Conservation (phyloP, 2,329 filamentous ascomycete genomes). For the Aspergillus novofumigatus region DNA sequence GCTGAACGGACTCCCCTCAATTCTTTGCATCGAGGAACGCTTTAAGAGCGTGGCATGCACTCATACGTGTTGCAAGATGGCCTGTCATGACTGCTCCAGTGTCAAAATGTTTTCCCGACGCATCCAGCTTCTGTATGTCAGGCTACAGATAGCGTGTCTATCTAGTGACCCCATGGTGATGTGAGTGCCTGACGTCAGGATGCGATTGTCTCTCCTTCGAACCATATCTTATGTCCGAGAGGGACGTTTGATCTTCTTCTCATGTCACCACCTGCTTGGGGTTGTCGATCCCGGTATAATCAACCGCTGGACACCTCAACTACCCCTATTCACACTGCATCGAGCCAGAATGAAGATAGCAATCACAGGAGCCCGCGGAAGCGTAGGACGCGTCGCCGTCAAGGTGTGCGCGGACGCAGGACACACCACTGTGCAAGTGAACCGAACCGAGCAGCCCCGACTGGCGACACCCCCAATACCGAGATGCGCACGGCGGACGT, state of each 20-base stretch:
- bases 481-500: slow-evolving; percentile 33
- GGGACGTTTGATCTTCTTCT: not conserved
- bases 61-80: not conserved
- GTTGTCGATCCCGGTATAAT: not conserved
- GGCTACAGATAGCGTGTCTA: not conserved
- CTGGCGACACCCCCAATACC: slow-evolving; percentile 26
- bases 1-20: not conserved
- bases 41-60: not conserved
- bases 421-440: slow-evolving; percentile 32
- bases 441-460: slow-evolving; percentile 26
- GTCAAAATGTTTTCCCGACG: no score
- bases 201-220: not conserved
- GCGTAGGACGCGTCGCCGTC: slow-evolving; percentile 27
- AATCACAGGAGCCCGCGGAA: slow-evolving; percentile 37
- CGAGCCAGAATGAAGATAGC: slow-evolving; percentile 35
- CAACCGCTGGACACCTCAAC: not conserved
- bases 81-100: no score
- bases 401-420: slow-evolving; percentile 29
- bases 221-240: not conserved
- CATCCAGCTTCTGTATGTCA: not conserved
- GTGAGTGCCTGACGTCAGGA: not conserved
- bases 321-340: slow-evolving; percentile 18
- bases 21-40: not conserved
- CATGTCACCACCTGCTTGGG: not conserved
- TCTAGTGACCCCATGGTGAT: not conserved